A percentile compares a stretch with the other conserved stretches of the same genome.
These are phyloP conservation scores for Fomitopsis pulvina DNA, from an alignment of 768 basidiomycete species.

Conservation along the genomic window DNA sequence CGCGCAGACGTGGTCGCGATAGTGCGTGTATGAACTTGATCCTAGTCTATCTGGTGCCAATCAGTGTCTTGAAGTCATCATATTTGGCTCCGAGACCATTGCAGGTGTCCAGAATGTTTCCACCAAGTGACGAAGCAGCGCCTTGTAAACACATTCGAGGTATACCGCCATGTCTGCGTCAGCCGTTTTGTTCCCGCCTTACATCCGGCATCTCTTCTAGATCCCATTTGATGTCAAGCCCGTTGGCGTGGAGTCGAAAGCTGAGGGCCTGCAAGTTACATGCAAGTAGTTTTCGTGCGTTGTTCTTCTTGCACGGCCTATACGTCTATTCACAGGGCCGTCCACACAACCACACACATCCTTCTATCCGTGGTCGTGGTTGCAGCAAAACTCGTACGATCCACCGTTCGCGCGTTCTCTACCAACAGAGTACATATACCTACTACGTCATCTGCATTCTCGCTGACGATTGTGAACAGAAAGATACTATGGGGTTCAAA, in stretches of 20 bases:
- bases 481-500: constrained; percentile 78
- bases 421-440: constrained; percentile 43
- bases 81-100: constrained; percentile 90
- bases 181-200: too few species aligned
- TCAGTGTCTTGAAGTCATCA: constrained; percentile 54
- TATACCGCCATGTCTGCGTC: constrained; percentile 21
- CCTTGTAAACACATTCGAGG: constrained; percentile 81
- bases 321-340: constrained; percentile 36
- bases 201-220: too few species aligned
- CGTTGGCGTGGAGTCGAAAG: constrained; percentile 42
- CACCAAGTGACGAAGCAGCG: constrained; percentile 87
- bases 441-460: constrained; percentile 15
- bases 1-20: constrained; percentile 64
- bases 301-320: background rate
- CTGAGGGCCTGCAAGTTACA: constrained; percentile 62
- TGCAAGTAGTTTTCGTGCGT: constrained; percentile 43
- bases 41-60: background rate
- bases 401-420: constrained; percentile 37
- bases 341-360: constrained; percentile 64
- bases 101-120: constrained; percentile 81
- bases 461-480: constrained; percentile 25
- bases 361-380: constrained; percentile 84
- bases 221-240: constrained; percentile 74
- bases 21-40: constrained; percentile 41
- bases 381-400: constrained; percentile 74